Evolutionary conservation across 1,284 basidiomycete species (phyloP), one percentile per base, ranked within the genome.

Genomic region (Kalmanozyma brasiliensis): DNA sequence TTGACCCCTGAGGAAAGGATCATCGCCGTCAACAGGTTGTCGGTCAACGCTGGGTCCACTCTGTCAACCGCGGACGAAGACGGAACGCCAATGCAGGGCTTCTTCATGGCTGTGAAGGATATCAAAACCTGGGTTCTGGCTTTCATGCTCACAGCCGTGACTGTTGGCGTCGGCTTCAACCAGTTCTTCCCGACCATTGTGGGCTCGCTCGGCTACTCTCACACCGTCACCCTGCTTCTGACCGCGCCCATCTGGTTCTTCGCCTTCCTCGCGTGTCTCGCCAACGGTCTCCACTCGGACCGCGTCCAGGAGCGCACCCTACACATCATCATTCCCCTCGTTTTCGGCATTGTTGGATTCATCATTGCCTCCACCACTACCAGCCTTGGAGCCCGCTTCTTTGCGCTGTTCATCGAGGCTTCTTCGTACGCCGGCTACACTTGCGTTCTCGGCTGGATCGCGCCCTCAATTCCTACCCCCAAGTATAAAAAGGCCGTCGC

Each of bases 1-100:
- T 34, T 76, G n/a, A 62, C 57, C 7, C 29, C 36, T 3, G 65
- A 69, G 29, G 74, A 78, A 34, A 38, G 61, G 4, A 24, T 47
- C 16, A 22, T 78, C 17, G 73, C 74, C 5, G 69, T 75, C 26
- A 57, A 66, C 41, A 49, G 76, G 16, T 36, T 78, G 9, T 52
- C 44, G 11, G 56, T 68, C 91, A 49, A 90, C 77, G 79, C 87
- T 88, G 65, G 89, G 85, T 11, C 90, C 86, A 16, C 90, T 90
- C 8, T 86, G 86, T 42, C 48, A n/a, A 38, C 55, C 7, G 45
- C 52, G n/a, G 61, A 67, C 9, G 52, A 67, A 5, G 59, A 63
- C 2, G 69, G 61, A 75, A 93, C 89, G 19, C 90, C 68, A 2
- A 48, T 49, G 37, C 63, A 70, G 35, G 76, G 73, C 1, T 55